Evolutionary conservation across 2,329 filamentous ascomycete genomes (phyloP).

Genomic region (Septoria petroselini): DNA sequence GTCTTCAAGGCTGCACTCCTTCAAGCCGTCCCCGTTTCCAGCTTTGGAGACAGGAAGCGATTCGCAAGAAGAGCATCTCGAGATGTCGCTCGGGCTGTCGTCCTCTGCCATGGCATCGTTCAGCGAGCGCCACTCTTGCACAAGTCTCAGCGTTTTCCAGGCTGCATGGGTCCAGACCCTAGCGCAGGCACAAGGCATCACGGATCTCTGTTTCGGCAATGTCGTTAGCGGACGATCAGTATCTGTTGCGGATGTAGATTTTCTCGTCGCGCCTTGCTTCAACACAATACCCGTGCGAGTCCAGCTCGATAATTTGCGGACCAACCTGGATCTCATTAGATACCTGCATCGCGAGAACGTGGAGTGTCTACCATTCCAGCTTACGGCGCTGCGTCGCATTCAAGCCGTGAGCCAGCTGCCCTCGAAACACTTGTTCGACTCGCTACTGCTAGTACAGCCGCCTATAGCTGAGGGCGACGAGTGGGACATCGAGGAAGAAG

Average conservation of each 20-base stretch:
- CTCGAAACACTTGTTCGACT: conserved; percentile 68
- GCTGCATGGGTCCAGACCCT: conserved; percentile 69
- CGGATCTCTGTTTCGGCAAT: conserved; percentile 82
- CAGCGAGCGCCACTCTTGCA: conserved; percentile 53
- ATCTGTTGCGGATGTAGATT: conserved; percentile 62
- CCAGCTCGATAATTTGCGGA: conserved; percentile 48
- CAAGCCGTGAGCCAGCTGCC: conserved; percentile 51
- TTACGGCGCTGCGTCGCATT: conserved; percentile 70
- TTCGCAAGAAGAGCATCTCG: conserved; percentile 8
- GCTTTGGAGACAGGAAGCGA: neutral
- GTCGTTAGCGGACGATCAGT: conserved; percentile 75
- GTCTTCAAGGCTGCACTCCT: conserved; percentile 54
- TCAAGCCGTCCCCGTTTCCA: conserved; percentile 48
- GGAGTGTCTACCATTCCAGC: conserved; percentile 64
- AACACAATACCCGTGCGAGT: conserved; percentile 77
- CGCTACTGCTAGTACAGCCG: conserved; percentile 74
- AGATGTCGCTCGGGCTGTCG: conserved; percentile 8
- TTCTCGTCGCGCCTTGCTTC: conserved; percentile 84
- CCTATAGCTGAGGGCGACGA: conserved; percentile 49
- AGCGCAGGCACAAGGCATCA: conserved; percentile 51
- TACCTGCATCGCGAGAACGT: conserved; percentile 61
- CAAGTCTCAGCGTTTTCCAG: conserved; percentile 66
- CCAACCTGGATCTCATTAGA: conserved; percentile 58
- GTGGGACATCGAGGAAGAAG: conserved; percentile 55
- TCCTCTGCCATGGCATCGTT: conserved; percentile 47